Conservation (phyloP, 768 basidiomycete genomes). For the Trametes elegans region DNA sequence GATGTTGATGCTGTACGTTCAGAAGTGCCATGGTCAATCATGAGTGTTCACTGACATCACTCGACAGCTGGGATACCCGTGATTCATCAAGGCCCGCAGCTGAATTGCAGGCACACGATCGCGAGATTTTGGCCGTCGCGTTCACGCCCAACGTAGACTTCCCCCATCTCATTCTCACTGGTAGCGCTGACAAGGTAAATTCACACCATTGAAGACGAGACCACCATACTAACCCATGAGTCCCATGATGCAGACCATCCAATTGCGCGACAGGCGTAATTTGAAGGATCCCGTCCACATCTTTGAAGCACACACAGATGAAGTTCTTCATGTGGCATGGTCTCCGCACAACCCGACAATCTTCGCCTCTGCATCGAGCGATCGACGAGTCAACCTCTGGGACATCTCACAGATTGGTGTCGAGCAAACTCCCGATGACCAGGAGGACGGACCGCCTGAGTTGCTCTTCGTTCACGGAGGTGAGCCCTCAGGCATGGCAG, state of each 20-base stretch:
- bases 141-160: constrained; percentile 78
- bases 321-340: constrained; percentile 93
- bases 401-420: constrained; percentile 88
- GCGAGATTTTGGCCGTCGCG: constrained; percentile 87
- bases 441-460: constrained; percentile 97
- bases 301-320: constrained; percentile 92
- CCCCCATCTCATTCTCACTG: constrained; percentile 75
- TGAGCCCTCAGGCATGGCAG: constrained; percentile 32
- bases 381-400: constrained; percentile 94
- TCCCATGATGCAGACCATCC: constrained; percentile 59
- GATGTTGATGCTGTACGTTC: constrained; percentile 83
- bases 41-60: neutral
- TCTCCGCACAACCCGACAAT: constrained; percentile 90
- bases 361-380: constrained; percentile 93
- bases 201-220: neutral
- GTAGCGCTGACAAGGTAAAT: constrained; percentile 87
- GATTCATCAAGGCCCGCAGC: constrained; percentile 63
- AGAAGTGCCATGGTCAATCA: neutral
- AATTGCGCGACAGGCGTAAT: constrained; percentile 81
- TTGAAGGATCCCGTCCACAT: constrained; percentile 79
- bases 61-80: constrained; percentile 87
- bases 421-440: constrained; percentile 97
- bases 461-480: constrained; percentile 95
- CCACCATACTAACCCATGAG: neutral
- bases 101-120: constrained; percentile 81